Evolutionary conservation across 257 asterid genomes (phyloP).

Genomic region (Scutellaria galericulata): DNA sequence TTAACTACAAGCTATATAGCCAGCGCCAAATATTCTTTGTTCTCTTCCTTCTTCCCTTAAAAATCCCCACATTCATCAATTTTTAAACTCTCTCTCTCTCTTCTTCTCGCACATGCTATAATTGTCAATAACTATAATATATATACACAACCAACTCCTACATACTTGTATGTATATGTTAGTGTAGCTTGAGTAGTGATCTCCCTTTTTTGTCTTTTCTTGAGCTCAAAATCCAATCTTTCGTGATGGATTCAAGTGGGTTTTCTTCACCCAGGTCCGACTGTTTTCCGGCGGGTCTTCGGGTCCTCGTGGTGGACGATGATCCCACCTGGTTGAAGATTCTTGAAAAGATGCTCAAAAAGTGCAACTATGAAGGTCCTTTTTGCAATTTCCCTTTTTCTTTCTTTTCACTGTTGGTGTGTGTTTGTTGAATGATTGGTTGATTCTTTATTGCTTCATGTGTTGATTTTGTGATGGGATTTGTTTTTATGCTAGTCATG

Average conservation of each 20-base stretch:
- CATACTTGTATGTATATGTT: constrained; percentile 20
- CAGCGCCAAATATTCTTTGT: constrained; percentile 59
- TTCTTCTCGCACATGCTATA: constrained; percentile 32
- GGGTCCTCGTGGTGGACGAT: constrained; percentile 97
- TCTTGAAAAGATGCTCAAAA: constrained; percentile 97
- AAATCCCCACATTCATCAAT: constrained; percentile 35
- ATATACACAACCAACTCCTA: constrained; percentile 30
- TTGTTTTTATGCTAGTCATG: background rate
- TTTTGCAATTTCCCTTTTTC: constrained; percentile 33
- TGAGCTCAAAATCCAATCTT: constrained; percentile 31
- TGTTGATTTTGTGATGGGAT: constrained; percentile 14
- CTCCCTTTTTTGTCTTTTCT: constrained; percentile 38
- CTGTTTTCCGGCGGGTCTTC: constrained; percentile 82
- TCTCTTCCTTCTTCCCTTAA: constrained; percentile 41
- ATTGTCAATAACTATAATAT: constrained; percentile 30
- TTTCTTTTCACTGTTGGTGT: background rate
- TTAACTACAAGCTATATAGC: constrained; percentile 47
- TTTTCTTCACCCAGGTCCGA: constrained; percentile 72
- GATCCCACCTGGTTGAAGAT: constrained; percentile 98
- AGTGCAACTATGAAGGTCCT: constrained; percentile 88
- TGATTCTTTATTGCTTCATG: constrained; percentile 24
- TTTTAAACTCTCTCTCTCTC: constrained; percentile 24
- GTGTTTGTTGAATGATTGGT: constrained; percentile 15
- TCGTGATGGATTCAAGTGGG: constrained; percentile 62
- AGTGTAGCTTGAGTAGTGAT: constrained; percentile 38